phyloP scores from a whole-genome alignment of 2,329 filamentous ascomycete species.

The Periglandula ipomoeae region DNA sequence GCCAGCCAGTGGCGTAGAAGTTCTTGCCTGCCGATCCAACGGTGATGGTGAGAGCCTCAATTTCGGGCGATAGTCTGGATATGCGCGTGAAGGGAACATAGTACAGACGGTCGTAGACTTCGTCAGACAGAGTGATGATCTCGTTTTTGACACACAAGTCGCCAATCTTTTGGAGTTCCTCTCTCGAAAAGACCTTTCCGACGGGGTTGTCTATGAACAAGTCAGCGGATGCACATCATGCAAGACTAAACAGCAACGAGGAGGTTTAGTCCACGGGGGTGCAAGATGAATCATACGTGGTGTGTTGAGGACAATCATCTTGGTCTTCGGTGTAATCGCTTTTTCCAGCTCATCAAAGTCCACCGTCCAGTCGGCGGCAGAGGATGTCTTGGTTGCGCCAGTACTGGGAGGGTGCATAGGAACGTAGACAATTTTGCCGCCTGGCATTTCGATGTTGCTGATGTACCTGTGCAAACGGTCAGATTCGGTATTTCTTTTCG shows the following conservation, averaged over 20 bases:
- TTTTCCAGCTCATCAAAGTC: slow-evolving; percentile 74
- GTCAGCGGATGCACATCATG: neutral
- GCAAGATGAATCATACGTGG: slow-evolving; percentile 36
- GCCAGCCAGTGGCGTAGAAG: slow-evolving; percentile 97
- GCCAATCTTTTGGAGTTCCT: slow-evolving; percentile 76
- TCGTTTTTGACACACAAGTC: slow-evolving; percentile 86
- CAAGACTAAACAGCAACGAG: neutral
- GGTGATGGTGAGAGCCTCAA: slow-evolving; percentile 80
- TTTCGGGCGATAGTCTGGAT: slow-evolving; percentile 80
- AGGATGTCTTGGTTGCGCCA: slow-evolving; percentile 70
- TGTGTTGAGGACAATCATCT: slow-evolving; percentile 90
- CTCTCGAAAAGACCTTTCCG: slow-evolving; percentile 83
- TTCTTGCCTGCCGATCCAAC: slow-evolving; percentile 96
- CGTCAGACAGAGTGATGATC: slow-evolving; percentile 85
- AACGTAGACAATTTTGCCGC: slow-evolving; percentile 89
- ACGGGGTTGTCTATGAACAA: slow-evolving; percentile 71
- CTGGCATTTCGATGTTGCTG: slow-evolving; percentile 97
- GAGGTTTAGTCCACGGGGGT: neutral
- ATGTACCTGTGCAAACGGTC: slow-evolving; percentile 45
- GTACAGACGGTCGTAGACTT: slow-evolving; percentile 91
- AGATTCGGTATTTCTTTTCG: neutral
- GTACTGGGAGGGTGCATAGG: slow-evolving; percentile 83
- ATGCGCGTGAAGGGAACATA: slow-evolving; percentile 94
- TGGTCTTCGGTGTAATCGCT: slow-evolving; percentile 76
- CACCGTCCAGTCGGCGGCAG: slow-evolving; percentile 80